Evolutionary conservation across 225 moss, liverwort and hornwort genomes (phyloP).

Genomic region (Anthoceros angustus): DNA sequence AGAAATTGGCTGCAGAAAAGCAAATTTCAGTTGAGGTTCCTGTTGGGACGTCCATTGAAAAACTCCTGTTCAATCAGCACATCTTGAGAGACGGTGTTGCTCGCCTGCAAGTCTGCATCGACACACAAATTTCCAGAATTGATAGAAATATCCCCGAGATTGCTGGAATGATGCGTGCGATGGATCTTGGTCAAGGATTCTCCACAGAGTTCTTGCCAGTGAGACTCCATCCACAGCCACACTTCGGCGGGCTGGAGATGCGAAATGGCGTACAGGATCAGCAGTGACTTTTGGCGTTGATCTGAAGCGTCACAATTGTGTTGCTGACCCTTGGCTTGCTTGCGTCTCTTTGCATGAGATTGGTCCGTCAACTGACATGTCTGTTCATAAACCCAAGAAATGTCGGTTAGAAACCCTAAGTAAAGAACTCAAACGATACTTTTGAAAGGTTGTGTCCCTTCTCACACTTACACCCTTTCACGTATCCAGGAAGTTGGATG

Average conservation of each 20-base stretch:
- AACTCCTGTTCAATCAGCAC: neutral
- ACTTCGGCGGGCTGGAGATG: neutral
- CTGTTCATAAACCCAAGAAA: neutral
- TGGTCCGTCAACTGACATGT: neutral
- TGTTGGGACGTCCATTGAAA: neutral
- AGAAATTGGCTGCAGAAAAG: too few relatives aligned
- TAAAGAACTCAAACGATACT: neutral
- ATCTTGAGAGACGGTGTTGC: neutral
- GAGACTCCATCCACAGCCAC: neutral
- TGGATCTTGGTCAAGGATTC: neutral
- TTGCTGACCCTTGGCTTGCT: neutral
- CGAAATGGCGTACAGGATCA: neutral
- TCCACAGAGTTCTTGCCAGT: neutral
- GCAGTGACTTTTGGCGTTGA: neutral
- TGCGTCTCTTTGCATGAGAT: neutral
- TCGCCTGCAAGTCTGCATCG: neutral
- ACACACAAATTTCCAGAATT: neutral
- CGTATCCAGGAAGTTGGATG: conserved; percentile 1
- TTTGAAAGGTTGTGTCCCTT: neutral
- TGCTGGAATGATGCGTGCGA: neutral
- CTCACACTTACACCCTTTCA: neutral
- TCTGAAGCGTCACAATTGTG: neutral
- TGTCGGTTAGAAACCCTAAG: conserved; percentile 1
- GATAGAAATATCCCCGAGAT: neutral
- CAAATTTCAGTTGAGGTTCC: too few relatives aligned